Conservation (phyloP, 805 yeast species). For the Wickerhamomyces pijperi region DNA sequence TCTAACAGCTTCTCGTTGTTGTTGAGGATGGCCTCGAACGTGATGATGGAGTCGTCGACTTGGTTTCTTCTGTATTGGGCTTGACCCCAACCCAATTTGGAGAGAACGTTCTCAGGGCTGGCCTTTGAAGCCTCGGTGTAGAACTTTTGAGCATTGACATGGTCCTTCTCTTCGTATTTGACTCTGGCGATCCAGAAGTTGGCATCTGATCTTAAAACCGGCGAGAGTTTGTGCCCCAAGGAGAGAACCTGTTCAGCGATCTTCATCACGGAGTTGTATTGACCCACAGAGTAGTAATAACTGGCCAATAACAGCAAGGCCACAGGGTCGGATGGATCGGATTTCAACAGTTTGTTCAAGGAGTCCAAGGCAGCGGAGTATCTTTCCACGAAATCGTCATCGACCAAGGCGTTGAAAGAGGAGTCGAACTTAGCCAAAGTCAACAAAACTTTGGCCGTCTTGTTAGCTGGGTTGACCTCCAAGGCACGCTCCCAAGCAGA, state of each 20-base stretch:
- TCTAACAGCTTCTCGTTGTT: slow-evolving; percentile 61
- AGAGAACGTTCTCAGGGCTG: slow-evolving; percentile 53
- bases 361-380: slow-evolving; percentile 51
- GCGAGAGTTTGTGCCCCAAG: slow-evolving; percentile 22
- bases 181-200: slow-evolving; percentile 83
- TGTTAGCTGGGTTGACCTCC: slow-evolving; percentile 49
- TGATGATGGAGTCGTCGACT: slow-evolving; percentile 72
- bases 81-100: slow-evolving; percentile 79
- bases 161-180: slow-evolving; percentile 47
- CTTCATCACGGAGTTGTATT: slow-evolving; percentile 44
- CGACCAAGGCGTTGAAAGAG: slow-evolving; percentile 44
- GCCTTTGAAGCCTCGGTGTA: slow-evolving; percentile 63
- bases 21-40: slow-evolving; percentile 67
- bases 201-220: slow-evolving; percentile 45
- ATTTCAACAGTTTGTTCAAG: slow-evolving; percentile 22
- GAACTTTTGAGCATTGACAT: slow-evolving; percentile 55
- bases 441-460: slow-evolving; percentile 53
- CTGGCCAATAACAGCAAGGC: slow-evolving; percentile 58
- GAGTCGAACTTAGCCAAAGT: slow-evolving; percentile 59
- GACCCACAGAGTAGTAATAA: slow-evolving; percentile 59
- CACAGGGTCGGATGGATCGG: slow-evolving; percentile 41
- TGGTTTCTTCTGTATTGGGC: slow-evolving; percentile 67
- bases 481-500: slow-evolving; percentile 75
- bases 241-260: slow-evolving; percentile 41
- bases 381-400: slow-evolving; percentile 44